phyloP scores from a whole-genome alignment of 2,329 filamentous ascomycete genomes.

The Xylaria sp. region DNA sequence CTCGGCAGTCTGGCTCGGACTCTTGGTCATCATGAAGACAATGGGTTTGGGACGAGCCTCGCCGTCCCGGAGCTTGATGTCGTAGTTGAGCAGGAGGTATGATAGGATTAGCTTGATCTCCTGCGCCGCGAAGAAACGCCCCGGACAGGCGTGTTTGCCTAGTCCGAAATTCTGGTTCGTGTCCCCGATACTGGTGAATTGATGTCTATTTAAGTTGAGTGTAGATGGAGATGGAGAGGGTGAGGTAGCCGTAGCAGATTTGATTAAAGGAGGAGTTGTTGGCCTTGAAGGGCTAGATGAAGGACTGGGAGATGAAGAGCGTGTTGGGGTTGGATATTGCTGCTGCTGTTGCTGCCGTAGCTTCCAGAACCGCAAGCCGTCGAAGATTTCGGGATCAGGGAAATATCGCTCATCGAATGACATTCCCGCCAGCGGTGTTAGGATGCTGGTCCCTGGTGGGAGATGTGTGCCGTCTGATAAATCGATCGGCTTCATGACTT shows the following conservation, averaged over 20 bases:
- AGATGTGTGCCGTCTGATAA: slow-evolving; percentile 66
- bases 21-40: slow-evolving; percentile 52
- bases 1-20: slow-evolving; percentile 49
- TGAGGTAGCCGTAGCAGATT: background rate
- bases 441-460: slow-evolving; percentile 57
- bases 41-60: slow-evolving; percentile 44
- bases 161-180: slow-evolving; percentile 54
- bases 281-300: slow-evolving; percentile 34
- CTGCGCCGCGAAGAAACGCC: slow-evolving; percentile 58
- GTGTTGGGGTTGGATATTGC: slow-evolving; percentile 20
- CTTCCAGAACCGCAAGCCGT: slow-evolving; percentile 55
- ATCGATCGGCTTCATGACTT: slow-evolving; percentile 61
- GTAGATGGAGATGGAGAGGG: background rate
- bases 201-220: slow-evolving; percentile 36
- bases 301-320: slow-evolving; percentile 25
- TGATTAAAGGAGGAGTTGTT: background rate
- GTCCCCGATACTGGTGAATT: slow-evolving; percentile 53
- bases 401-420: slow-evolving; percentile 53
- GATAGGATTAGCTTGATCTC: slow-evolving; percentile 60
- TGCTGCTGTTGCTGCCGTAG: slow-evolving; percentile 45
- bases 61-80: slow-evolving; percentile 50
- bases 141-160: slow-evolving; percentile 56
- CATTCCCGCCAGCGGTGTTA: slow-evolving; percentile 54
- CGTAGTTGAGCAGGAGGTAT: slow-evolving; percentile 55
- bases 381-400: slow-evolving; percentile 52